Evolutionary conservation across 2,329 filamentous ascomycete genomes (phyloP), one percentile per base, ranked within the genome.

Genomic region (Hypoxylon sp.): DNA sequence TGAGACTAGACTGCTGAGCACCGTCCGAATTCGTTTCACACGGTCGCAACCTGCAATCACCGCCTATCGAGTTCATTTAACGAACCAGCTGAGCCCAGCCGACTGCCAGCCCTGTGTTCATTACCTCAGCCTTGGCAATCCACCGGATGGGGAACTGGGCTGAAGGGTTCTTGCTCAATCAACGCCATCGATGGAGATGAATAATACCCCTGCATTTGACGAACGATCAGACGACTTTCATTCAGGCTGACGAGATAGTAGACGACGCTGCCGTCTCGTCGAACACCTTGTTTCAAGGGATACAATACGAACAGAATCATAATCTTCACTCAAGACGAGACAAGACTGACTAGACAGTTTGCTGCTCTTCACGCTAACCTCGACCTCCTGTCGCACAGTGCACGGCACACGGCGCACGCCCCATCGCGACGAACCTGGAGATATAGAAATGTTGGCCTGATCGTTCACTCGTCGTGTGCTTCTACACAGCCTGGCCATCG

Each of bases 361-460:
- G n/a, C n/a, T n/a, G n/a, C n/a, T n/a, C n/a, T n/a, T n/a, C n/a
- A n/a, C n/a, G n/a, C n/a, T n/a, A n/a, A n/a, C n/a, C n/a, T 50
- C 37, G 38, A 26, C 45, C 27, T 45, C 35, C 38, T 40, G 37
- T 55, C 56, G 46, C 56, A 48, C 31, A 26, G 17, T 15, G 21
- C 21, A 11, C 37, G n/a, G n/a, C n/a, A n/a, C n/a, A n/a, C n/a
- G n/a, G n/a, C n/a, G n/a, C n/a, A n/a, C n/a, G n/a, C n/a, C n/a
- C n/a, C 15, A 15, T 46, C 52, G 53, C 53, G 54, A 41, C 21
- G n/a, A 26, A 23, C 21, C 10, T 7, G 9, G 49, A 56, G 17
- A 40, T 47, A 23, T 57, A 55, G 58, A 62, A 62, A 64, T 64
- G 61, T 57, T 46, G 55, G 46, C 29, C 31, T 64, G 59, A 49